Evolutionary conservation across 306 rosid genomes (phyloP).

Genomic region (Rosa chinensis): DNA sequence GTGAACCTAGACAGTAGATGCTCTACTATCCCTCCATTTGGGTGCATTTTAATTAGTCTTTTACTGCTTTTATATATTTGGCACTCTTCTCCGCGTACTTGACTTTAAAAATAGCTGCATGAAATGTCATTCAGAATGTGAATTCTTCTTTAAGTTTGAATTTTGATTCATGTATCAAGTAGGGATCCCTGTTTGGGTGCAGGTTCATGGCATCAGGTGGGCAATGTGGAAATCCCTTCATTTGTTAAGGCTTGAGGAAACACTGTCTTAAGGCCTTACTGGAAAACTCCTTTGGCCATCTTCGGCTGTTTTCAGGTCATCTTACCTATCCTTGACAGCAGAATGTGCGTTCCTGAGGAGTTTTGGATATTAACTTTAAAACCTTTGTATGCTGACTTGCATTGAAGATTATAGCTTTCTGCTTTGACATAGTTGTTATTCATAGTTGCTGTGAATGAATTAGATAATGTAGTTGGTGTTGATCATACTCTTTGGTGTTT

Average conservation of each 20-base stretch:
- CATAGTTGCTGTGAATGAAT: not conserved
- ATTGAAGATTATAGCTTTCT: not conserved
- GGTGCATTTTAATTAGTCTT: not conserved
- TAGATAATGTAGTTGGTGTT: not conserved
- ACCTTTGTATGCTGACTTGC: constrained; percentile 11
- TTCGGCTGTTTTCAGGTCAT: constrained; percentile 11
- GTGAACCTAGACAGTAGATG: not conserved
- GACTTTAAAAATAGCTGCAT: not conserved
- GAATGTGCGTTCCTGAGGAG: not conserved
- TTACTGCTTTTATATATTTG: not conserved
- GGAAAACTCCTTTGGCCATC: constrained; percentile 3
- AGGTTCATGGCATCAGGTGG: constrained; percentile 12
- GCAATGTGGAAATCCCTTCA: not conserved
- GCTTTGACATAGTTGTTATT: not conserved
- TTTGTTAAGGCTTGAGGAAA: not conserved
- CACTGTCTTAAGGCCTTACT: constrained; percentile 1
- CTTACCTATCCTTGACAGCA: not conserved
- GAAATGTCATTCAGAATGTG: not conserved
- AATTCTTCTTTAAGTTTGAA: not conserved
- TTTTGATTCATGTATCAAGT: not conserved
- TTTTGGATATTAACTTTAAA: constrained; percentile 3
- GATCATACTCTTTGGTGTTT: not conserved
- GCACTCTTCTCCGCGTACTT: not conserved
- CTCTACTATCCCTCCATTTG: not conserved
- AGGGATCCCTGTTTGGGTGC: constrained; percentile 15